phyloP scores from a whole-genome alignment of 176 grass and related monocot genomes.

The Dendrocalamus sinicus region DNA sequence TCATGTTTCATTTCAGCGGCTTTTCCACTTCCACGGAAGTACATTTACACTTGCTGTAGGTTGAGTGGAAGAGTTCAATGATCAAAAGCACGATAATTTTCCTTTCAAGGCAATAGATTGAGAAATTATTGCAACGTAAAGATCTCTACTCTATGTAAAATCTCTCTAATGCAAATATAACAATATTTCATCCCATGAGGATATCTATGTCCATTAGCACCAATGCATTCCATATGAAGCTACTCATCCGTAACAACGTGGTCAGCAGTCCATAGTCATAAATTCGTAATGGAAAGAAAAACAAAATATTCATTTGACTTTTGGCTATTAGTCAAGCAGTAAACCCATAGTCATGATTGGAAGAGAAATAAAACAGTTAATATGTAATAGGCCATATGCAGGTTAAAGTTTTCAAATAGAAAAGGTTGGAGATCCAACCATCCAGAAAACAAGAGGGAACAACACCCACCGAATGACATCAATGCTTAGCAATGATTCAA shows the following conservation, averaged over 20 bases:
- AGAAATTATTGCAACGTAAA: neutral
- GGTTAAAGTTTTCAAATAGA: too few relatives aligned
- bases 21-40: conserved; percentile 95
- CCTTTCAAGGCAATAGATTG: neutral
- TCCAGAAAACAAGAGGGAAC: too few relatives aligned
- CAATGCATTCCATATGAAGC: conserved; percentile 49
- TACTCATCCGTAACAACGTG: too few relatives aligned
- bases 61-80: conserved; percentile 3
- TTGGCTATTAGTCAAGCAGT: too few relatives aligned
- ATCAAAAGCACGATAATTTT: neutral
- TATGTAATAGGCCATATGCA: too few relatives aligned
- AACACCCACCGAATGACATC: conserved; percentile 7
- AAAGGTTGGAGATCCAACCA: too few relatives aligned
- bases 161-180: conserved; percentile 32
- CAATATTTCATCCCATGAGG: neutral
- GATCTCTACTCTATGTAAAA: conserved; percentile 38
- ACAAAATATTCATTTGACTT: too few relatives aligned
- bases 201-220: neutral
- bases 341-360: too few relatives aligned
- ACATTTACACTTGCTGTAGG: conserved; percentile 93
- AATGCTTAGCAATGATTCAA: conserved; percentile 83
- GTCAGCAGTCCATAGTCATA: too few relatives aligned
- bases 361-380: too few relatives aligned
- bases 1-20: conserved; percentile 75
- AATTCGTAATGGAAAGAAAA: too few relatives aligned